These are phyloP conservation scores for Fraxinus anomala DNA, from an alignment of 257 asterid genomes.

Conservation along the genomic window DNA sequence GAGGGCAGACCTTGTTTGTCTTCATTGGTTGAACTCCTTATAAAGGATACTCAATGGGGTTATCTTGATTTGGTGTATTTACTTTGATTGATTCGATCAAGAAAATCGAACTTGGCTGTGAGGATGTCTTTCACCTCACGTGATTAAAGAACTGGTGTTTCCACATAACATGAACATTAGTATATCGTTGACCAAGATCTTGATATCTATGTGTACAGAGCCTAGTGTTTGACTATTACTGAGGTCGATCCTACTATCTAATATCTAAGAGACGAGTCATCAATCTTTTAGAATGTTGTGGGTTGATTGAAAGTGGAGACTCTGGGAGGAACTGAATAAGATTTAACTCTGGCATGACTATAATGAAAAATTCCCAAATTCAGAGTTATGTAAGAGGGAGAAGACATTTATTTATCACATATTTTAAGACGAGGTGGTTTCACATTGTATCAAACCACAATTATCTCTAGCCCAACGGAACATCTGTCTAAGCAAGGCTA, in stretches of 20 bases:
- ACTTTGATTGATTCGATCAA: background rate
- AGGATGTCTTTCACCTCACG: background rate
- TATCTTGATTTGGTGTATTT: background rate
- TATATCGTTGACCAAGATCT: background rate
- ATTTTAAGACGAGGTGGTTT: background rate
- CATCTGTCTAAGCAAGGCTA: slow-evolving; percentile 4
- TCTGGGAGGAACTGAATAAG: background rate
- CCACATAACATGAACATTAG: background rate
- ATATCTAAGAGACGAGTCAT: background rate
- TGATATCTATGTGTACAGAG: background rate
- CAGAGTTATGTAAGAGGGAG: background rate
- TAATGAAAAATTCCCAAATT: background rate
- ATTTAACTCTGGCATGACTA: background rate
- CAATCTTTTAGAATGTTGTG: background rate
- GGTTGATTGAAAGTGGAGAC: background rate
- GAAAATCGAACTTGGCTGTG: background rate
- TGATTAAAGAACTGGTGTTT: background rate
- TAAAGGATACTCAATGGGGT: background rate
- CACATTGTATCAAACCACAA: background rate
- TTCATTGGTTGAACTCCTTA: background rate
- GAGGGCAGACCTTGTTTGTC: background rate
- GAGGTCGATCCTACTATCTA: background rate
- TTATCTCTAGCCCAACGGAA: background rate
- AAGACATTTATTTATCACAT: background rate
- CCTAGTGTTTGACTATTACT: background rate